These are phyloP conservation scores for Tolypocladium nubicola DNA, from an alignment of 2,329 filamentous ascomycete genomes.

Conservation along the genomic window DNA sequence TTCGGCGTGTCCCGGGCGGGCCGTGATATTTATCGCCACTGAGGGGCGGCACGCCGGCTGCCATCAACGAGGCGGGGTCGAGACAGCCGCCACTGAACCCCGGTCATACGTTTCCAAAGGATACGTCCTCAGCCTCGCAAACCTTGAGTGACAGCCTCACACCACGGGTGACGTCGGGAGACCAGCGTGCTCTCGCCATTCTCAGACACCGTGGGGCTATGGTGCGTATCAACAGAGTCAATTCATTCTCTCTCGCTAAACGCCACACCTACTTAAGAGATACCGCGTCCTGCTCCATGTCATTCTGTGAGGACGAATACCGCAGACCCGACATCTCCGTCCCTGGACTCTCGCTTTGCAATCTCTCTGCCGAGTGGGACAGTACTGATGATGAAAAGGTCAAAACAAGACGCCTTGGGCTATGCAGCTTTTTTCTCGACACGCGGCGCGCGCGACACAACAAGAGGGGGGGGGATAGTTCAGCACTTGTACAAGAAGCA, in stretches of 20 bases:
- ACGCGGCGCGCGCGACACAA: neutral
- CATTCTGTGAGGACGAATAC: neutral
- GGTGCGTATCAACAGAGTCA: neutral
- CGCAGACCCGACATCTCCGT: neutral
- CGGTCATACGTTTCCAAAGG: neutral
- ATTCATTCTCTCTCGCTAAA: neutral
- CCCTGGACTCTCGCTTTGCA: neutral
- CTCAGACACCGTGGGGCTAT: no score
- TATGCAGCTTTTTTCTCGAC: slow-evolving; percentile 9
- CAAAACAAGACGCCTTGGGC: slow-evolving; percentile 13
- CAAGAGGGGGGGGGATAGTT: neutral
- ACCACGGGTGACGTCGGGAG: no score
- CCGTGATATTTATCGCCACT: neutral
- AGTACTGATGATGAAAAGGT: neutral
- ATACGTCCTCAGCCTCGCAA: neutral
- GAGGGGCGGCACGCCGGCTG: neutral
- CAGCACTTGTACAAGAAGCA: slow-evolving; percentile 2
- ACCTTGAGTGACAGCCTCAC: neutral
- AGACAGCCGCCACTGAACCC: neutral
- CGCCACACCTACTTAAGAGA: neutral
- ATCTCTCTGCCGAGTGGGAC: neutral
- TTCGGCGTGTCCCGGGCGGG: neutral
- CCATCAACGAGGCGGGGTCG: neutral
- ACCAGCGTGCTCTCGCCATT: no score
- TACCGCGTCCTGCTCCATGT: neutral